Evolutionary conservation across 2,329 filamentous ascomycete genomes (phyloP), one percentile per base, ranked within the genome.

Genomic region (Arthrocladium fulminans): DNA sequence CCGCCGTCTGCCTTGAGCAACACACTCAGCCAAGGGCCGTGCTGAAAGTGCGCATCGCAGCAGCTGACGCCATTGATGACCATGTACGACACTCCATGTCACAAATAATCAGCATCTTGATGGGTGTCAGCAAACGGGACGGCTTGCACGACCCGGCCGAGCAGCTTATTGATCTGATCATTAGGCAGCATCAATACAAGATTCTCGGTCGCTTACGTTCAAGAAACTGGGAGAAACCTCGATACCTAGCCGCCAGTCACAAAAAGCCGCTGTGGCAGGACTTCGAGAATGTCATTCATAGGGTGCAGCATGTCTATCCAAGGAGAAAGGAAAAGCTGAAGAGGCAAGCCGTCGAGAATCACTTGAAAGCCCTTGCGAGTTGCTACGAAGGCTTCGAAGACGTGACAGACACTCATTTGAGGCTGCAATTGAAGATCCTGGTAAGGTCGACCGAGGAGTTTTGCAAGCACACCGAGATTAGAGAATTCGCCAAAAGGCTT

Each of bases 1-100:
- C 61, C 25, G 62, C 62, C 6, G 59, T 60, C 24, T 60, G 62
- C 38, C 43, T 65, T 2, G 60, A 64, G 48, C 57, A 64, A 41
- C 19, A 53, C 22, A n/a, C 37, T 29, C 8, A 23, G 13, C 39
- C 32, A 9, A 30, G 23, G 10, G 4, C 8, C 13, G 8, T 32
- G 47, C 37, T 54, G 8, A 50, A 40, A 10, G 35, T 53, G 12
- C 48, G 48, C 7, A 37, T 54, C 35, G 52, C 50, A 43, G 50
- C 50, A 15, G 41, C 47, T 25, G 52, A 53, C 27, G 35, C 35
- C 10, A 45, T 51, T 9, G 44, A 34, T 25, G 38, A 30, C 10
- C 4, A 27, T 10, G 7, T 50, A 15, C 30, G 37, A 38, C 6
- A 9, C 7, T n/a, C n/a, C 3, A 15, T 48, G 37, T 13, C 13